Conservation (phyloP, 306 rosid genomes). For the Prunus kanzakura region DNA sequence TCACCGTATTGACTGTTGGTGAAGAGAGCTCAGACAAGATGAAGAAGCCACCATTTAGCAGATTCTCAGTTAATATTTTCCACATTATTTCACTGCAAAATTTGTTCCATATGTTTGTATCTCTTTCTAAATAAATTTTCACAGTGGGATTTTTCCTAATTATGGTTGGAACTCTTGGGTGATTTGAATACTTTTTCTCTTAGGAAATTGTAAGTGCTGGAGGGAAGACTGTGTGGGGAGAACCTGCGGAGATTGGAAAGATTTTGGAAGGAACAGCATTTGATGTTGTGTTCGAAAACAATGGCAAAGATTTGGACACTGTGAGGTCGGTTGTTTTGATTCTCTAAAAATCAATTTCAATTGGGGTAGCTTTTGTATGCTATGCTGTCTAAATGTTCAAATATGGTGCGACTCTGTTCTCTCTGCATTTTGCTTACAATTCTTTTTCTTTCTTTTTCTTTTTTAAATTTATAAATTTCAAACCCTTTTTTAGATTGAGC, state of each 20-base stretch:
- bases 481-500: neutral
- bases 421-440: too few species aligned
- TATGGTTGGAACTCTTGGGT: neutral
- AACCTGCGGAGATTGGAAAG: slow-evolving; percentile 66
- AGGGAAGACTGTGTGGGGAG: slow-evolving; percentile 82
- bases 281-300: slow-evolving; percentile 93
- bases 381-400: neutral
- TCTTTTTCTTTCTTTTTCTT: too few species aligned
- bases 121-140: slow-evolving; percentile 39
- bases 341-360: slow-evolving; percentile 2
- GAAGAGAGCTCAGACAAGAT: slow-evolving; percentile 81
- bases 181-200: neutral
- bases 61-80: slow-evolving; percentile 61
- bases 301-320: slow-evolving; percentile 87
- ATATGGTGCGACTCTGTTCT: neutral
- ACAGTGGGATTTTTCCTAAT: neutral
- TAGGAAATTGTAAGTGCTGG: slow-evolving; percentile 89
- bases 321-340: slow-evolving; percentile 50
- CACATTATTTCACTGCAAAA: neutral
- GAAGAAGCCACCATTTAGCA: slow-evolving; percentile 86
- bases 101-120: neutral
- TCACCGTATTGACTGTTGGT: slow-evolving; percentile 80
- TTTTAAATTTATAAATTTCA: too few species aligned
- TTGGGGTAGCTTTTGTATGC: neutral
- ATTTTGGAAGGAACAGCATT: slow-evolving; percentile 61